Base-by-base conservation (phyloP, 2,329 filamentous ascomycete genomes). In the Aspergillus fijiensis region DNA sequence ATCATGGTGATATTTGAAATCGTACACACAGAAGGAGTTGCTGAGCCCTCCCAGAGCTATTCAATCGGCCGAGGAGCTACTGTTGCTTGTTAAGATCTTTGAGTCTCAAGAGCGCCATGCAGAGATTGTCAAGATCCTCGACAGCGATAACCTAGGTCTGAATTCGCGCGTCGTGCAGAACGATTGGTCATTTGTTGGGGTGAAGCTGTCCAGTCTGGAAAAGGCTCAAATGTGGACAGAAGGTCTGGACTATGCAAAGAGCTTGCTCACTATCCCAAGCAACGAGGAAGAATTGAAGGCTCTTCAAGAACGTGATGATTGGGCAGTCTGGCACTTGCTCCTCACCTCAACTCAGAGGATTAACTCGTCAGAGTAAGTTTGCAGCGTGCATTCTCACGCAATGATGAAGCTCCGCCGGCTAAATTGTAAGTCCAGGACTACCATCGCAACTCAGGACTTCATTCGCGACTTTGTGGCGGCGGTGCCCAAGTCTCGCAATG, bases 61-160 rank as follows among this genome's bases (percentile, higher is more conserved):
- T 29, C 77, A 80, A 67, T 77, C 69, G n/a, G 65, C 76, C 42
- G 79, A 81, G 65, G 80, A 82, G 64, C 64, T 82, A 42, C 67
- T 76, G 31, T 69, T 82, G 27, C 72, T 82, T 19, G 63, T 79
- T 45, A 74, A 77, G 55, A 75, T 82, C 31, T 77, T 79, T 58
- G 72, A 78, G 55, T 70, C 72, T 3, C 79, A 80, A 65, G 74
- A 69, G 4, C 73, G 71, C 21, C 67, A 72, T 52, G 60, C 67
- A 42, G 80, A 82, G 60, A 69, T 76, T 31, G 67, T 80, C 47
- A 73, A 76, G 51, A 67, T 82, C 16, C 71, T 82, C 27, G 70
- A 77, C 56, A 78, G 76, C 60, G 66, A 76, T 14, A 76, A 75
- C 39, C 65, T 79, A 33, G 79, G 79, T 16, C 64, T 79, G 25